A percentile compares a stretch with the other conserved stretches of the same genome.
Evolutionary conservation across 148 eudicot species (phyloP).

Genomic region (Silene latifolia): DNA sequence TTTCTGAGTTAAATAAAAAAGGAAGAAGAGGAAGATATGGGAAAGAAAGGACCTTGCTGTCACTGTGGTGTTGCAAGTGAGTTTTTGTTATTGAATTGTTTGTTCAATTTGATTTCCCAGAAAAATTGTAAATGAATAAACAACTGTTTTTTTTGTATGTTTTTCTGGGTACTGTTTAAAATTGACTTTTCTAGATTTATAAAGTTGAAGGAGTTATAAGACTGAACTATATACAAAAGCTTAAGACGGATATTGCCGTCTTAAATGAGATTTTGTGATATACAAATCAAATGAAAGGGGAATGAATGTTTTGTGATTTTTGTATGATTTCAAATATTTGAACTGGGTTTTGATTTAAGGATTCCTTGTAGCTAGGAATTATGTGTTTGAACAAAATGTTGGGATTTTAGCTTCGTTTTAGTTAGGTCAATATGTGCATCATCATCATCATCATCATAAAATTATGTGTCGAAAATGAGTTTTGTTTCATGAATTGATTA

Average conservation of each 20-base stretch:
- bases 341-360: conserved; percentile 18
- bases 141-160: conserved; percentile 6
- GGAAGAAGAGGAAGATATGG: conserved; percentile 51
- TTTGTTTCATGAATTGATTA: conserved; percentile 19
- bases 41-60: conserved; percentile 99
- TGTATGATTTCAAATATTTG: conserved; percentile 16
- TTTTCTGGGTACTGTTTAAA: neutral
- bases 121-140: neutral
- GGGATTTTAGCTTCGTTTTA: neutral
- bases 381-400: conserved; percentile 19
- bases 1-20: conserved; percentile 2
- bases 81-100: conserved; percentile 36
- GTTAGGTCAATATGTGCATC: conserved; percentile 12
- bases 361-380: conserved; percentile 24
- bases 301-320: conserved; percentile 27
- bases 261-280: too few species aligned
- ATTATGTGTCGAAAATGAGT: neutral
- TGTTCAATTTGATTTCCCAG: conserved; percentile 18
- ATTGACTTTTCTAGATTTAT: conserved; percentile 30
- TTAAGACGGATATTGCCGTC: too few species aligned
- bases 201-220: conserved; percentile 25
- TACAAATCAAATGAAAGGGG: conserved; percentile 23
- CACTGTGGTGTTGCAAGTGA: conserved; percentile 99
- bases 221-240: neutral
- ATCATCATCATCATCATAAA: conserved; percentile 9